A percentile compares a stretch with the other conserved stretches of the same genome.
phyloP scores from a whole-genome alignment of 176 grass and related monocot genomes.

The Otatea glauca region DNA sequence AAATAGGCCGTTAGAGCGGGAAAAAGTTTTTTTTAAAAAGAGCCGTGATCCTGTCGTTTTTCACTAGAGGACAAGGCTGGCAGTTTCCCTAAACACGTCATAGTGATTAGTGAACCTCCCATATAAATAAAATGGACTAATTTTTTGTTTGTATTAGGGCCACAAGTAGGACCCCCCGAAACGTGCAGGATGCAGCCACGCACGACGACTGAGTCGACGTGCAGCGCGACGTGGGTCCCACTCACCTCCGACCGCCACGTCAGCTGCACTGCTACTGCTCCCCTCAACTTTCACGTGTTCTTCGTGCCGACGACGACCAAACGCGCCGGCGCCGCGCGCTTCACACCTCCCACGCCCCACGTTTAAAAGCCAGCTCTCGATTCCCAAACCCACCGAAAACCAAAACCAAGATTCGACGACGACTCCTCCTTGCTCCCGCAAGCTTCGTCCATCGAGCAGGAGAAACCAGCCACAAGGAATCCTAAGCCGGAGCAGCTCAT shows the following conservation, averaged over 20 bases:
- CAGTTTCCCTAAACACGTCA: no score
- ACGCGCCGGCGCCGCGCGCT: background rate
- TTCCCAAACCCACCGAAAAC: background rate
- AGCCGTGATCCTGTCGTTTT: no score
- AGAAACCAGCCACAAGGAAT: background rate
- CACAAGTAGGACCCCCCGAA: no score
- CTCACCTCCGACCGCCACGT: background rate
- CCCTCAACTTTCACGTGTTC: conserved; percentile 32
- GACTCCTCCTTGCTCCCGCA: no score
- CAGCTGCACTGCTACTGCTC: background rate
- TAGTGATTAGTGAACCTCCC: no score
- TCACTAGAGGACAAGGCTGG: no score
- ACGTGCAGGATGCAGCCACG: no score
- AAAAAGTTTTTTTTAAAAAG: no score
- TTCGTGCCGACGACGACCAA: conserved; percentile 24
- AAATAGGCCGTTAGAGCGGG: no score
- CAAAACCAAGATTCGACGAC: background rate
- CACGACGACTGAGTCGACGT: background rate
- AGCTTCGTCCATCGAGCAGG: background rate
- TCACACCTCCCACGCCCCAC: background rate
- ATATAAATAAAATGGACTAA: background rate
- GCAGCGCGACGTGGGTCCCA: background rate
- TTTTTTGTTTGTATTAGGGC: background rate
- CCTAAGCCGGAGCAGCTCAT: background rate
- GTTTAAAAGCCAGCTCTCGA: background rate